Evolutionary conservation across 352 stramenopile genomes (phyloP).

Genomic region (Phytophthora multivora): DNA sequence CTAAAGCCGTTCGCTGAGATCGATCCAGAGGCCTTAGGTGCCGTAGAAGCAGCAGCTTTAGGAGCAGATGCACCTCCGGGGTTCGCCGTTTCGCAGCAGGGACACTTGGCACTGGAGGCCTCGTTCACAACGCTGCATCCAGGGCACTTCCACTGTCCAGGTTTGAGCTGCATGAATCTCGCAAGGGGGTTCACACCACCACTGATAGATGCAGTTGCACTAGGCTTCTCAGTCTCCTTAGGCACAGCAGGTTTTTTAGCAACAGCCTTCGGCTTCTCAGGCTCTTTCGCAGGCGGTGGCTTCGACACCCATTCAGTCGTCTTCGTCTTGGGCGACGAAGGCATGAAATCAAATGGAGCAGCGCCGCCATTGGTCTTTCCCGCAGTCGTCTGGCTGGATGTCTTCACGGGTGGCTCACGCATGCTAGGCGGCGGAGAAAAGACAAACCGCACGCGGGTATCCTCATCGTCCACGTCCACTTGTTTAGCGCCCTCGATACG

Average conservation of each 20-base stretch:
- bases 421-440: conserved; percentile 67
- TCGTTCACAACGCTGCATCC: conserved; percentile 77
- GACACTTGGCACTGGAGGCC: conserved; percentile 62
- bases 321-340: conserved; percentile 61
- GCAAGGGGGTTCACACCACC: conserved; percentile 52
- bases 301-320: conserved; percentile 42
- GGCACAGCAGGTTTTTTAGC: conserved; percentile 16
- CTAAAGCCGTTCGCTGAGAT: conserved; percentile 38
- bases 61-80: conserved; percentile 24
- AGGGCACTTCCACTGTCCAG: conserved; percentile 86
- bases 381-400: conserved; percentile 31
- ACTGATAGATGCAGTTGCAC: background rate
- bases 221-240: conserved; percentile 17
- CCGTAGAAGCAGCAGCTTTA: conserved; percentile 10
- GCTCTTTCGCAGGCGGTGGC: conserved; percentile 28
- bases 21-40: conserved; percentile 13
- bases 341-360: conserved; percentile 69
- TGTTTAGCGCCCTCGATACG: conserved; percentile 9
- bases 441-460: conserved; percentile 54
- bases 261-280: conserved; percentile 22
- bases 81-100: conserved; percentile 76
- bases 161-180: conserved; percentile 66
- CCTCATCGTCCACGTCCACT: conserved; percentile 40
- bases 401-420: conserved; percentile 58
- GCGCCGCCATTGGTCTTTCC: conserved; percentile 28